Evolutionary conservation across 1,139 yeast genomes (phyloP).

Genomic region (Candida smagusa): DNA sequence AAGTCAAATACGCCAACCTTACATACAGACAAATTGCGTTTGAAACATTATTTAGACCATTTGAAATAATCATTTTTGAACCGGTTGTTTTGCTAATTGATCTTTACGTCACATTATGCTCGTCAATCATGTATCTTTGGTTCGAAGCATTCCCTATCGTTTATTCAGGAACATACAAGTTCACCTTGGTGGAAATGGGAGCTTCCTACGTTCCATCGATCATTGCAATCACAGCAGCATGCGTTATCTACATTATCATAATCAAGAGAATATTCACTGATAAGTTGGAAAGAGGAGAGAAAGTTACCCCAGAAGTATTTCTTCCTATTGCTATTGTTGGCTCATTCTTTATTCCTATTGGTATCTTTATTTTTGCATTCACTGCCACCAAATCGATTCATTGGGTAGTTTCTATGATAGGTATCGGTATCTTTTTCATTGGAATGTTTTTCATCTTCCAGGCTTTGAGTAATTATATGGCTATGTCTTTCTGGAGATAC

Average conservation of each 20-base stretch:
- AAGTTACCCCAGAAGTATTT: conserved; percentile 37
- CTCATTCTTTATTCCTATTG: conserved; percentile 36
- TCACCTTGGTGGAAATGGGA: conserved; percentile 48
- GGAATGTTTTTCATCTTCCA: conserved; percentile 42
- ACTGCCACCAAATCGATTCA: conserved; percentile 34
- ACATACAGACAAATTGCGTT: conserved; percentile 20
- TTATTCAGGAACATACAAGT: conserved; percentile 39
- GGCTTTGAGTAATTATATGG: conserved; percentile 31
- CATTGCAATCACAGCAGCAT: conserved; percentile 38
- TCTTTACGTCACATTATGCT: conserved; percentile 50
- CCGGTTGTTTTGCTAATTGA: conserved; percentile 46
- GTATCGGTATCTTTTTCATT: conserved; percentile 34
- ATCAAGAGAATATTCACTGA: conserved; percentile 22
- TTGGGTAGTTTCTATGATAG: conserved; percentile 44
- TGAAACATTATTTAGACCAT: conserved; percentile 49
- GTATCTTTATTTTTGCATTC: conserved; percentile 51
- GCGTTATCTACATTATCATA: conserved; percentile 21
- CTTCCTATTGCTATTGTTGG: conserved; percentile 44
- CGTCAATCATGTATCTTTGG: conserved; percentile 53
- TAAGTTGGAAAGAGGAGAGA: conserved; percentile 18
- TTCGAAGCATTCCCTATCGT: conserved; percentile 63
- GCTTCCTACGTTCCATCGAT: conserved; percentile 41
- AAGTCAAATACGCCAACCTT: conserved; percentile 19
- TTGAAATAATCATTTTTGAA: conserved; percentile 40
- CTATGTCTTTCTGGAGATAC: conserved; percentile 33